Percentiles rank a stretch among this genome's conserved stretches.
Evolutionary conservation across 2,329 filamentous ascomycete species (phyloP).

Genomic region (Exophiala alcalophila): DNA sequence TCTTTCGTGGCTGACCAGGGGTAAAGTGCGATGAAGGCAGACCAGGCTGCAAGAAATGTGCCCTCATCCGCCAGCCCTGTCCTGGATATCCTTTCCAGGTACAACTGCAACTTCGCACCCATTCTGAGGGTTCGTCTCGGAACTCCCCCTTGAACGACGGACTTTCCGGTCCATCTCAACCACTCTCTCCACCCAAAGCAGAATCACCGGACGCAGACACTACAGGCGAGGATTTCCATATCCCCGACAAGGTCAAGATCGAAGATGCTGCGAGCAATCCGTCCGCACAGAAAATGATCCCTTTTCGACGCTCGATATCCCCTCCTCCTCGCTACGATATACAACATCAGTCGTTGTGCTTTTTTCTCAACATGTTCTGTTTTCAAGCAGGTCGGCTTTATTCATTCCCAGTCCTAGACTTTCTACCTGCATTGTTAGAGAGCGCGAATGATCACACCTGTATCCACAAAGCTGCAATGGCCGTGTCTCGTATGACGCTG

Average conservation of each 20-base stretch:
- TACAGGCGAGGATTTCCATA: neutral
- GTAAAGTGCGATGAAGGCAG: slow-evolving; percentile 28
- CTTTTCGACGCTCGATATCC: slow-evolving; percentile 14
- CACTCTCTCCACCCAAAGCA: slow-evolving; percentile 1
- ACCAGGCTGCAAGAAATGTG: slow-evolving; percentile 26
- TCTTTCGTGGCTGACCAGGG: neutral
- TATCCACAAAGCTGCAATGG: slow-evolving; percentile 22
- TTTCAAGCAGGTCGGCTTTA: slow-evolving; percentile 27
- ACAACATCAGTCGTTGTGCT: slow-evolving; percentile 29
- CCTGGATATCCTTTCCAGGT: slow-evolving; percentile 29
- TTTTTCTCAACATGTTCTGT: slow-evolving; percentile 30
- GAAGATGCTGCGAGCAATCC: slow-evolving; percentile 4
- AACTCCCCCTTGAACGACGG: neutral
- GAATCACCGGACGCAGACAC: neutral
- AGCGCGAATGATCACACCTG: slow-evolving; percentile 15
- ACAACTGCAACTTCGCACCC: slow-evolving; percentile 23
- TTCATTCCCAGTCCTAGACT: slow-evolving; percentile 28
- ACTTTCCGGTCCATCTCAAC: slow-evolving; percentile 1
- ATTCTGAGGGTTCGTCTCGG: slow-evolving; percentile 2
- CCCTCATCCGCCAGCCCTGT: slow-evolving; percentile 25
- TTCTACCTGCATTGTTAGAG: slow-evolving; percentile 24
- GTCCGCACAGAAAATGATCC: slow-evolving; percentile 3
- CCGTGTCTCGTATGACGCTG: slow-evolving; percentile 29
- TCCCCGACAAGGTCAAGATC: slow-evolving; percentile 10
- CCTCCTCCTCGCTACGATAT: slow-evolving; percentile 27